Evolutionary conservation across 257 asterid species (phyloP).

Genomic region (Jacaranda mimosifolia): DNA sequence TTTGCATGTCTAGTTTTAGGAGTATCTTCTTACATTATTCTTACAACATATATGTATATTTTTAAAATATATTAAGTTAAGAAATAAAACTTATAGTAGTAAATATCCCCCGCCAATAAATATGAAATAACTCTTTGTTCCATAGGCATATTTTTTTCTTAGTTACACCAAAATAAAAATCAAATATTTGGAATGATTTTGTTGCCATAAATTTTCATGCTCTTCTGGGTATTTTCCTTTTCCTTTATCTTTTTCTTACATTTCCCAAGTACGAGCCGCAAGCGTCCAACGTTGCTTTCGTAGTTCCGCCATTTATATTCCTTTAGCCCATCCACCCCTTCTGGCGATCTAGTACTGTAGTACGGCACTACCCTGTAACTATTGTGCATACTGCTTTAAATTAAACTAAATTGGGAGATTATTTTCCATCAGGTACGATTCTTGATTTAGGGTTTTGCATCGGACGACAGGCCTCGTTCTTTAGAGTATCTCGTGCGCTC

Average conservation of each 20-base stretch:
- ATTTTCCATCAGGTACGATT: constrained; percentile 31
- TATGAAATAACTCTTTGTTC: no score
- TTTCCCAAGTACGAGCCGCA: background rate
- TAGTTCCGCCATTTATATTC: constrained; percentile 18
- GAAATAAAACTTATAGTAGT: no score
- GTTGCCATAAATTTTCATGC: background rate
- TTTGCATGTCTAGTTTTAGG: no score
- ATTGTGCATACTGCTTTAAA: background rate
- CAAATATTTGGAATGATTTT: no score
- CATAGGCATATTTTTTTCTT: no score
- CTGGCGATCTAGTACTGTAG: no score
- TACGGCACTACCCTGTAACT: background rate
- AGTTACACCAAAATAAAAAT: no score
- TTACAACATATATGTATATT: no score
- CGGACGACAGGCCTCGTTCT: background rate
- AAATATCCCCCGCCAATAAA: no score
- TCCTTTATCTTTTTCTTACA: background rate
- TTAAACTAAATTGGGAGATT: constrained; percentile 12
- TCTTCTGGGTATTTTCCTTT: no score
- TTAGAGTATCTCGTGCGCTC: background rate
- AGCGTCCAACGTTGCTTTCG: constrained; percentile 3
- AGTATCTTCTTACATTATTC: no score
- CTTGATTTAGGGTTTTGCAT: constrained; percentile 37
- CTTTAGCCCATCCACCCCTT: background rate
- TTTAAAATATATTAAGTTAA: no score